Evolutionary conservation across 805 yeast species (phyloP), one percentile per base, ranked within the genome.

Genomic region (Danielozyma ontarioensis): DNA sequence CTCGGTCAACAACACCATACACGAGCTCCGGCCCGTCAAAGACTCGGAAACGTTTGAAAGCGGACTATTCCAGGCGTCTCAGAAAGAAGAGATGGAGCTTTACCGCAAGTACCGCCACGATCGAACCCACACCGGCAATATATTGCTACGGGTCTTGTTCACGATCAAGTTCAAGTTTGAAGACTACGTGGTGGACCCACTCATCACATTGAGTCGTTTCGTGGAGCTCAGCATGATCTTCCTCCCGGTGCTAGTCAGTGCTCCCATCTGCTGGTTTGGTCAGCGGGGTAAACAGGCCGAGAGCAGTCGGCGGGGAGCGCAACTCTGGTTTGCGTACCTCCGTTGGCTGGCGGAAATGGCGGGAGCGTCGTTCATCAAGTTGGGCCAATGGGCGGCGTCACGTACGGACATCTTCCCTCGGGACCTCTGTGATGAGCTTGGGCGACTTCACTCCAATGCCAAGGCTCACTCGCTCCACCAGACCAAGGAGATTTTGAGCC

Each of bases 301-400:
- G n/a, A 32, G 34, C n/a, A 42, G 72, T 14, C 67, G 80, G 22
- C 50, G 70, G 3, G 96, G 96, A 0, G 74, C 84, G 2, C 46
- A 70, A 13, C 26, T 77, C 14, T 90, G 97, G 96, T 89, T 74
- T 57, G 58, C 59, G 33, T 58, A 77, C 29, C 59, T 90, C 14
- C 69, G 86, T 31, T 57, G 72, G 53, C 63, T 82, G 1, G 76
- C 93, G 37, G 96, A 90, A 56, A 41, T 65, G 13, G 96, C 96
- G 0, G 98, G 98, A 1, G 95, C 97, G 3, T 82, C 96, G 3
- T 93, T 83, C 53, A 79, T 83, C 36, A 83, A 86, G 57, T 71
- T 93, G 36, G 98, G 97, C 3, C 99, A 93, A 63, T 93, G 99
- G 99, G 98, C 98, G 0, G 97, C 97, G 2, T 83, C 96, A 8